Conservation (phyloP, 192 early-diverging fungal genomes). For the Mortierella alpina region DNA sequence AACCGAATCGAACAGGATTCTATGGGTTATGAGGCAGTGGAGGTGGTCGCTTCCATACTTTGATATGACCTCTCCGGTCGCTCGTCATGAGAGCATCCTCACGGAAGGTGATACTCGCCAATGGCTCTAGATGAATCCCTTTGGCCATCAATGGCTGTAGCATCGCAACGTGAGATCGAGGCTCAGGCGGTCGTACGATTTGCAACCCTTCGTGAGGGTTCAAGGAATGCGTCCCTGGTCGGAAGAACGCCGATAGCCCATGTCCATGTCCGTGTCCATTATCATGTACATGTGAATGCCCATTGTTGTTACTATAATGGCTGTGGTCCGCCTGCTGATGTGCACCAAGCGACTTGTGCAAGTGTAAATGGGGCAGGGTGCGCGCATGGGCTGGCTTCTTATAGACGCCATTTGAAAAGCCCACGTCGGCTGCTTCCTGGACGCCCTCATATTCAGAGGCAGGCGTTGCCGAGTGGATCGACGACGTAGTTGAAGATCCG, state of each 20-base stretch:
- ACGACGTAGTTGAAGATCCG: slow-evolving; percentile 7
- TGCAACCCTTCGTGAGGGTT: slow-evolving; percentile 29
- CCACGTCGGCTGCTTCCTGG: slow-evolving; percentile 12
- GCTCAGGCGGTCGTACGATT: slow-evolving; percentile 45
- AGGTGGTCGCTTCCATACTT: slow-evolving; percentile 77
- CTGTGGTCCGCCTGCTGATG: neutral
- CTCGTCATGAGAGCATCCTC: slow-evolving; percentile 80
- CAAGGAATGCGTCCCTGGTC: neutral
- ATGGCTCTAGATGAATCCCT: slow-evolving; percentile 69
- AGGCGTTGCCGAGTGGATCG: slow-evolving; percentile 15
- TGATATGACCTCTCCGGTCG: slow-evolving; percentile 77
- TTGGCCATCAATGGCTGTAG: slow-evolving; percentile 77
- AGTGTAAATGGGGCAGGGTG: slow-evolving; percentile 21
- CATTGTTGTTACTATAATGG: neutral
- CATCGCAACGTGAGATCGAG: slow-evolving; percentile 69
- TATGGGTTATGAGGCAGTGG: slow-evolving; percentile 9
- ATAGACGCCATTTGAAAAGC: slow-evolving; percentile 15
- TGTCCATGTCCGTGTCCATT: slow-evolving; percentile 7
- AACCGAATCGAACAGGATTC: neutral
- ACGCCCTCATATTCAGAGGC: slow-evolving; percentile 2
- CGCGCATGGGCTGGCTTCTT: slow-evolving; percentile 29
- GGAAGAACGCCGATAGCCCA: slow-evolving; percentile 21
- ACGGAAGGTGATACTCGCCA: slow-evolving; percentile 72
- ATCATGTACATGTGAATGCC: neutral
- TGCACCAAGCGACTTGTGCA: slow-evolving; percentile 1